Conservation (phyloP, 257 asterid genomes). For the Euphrasia confusa region DNA sequence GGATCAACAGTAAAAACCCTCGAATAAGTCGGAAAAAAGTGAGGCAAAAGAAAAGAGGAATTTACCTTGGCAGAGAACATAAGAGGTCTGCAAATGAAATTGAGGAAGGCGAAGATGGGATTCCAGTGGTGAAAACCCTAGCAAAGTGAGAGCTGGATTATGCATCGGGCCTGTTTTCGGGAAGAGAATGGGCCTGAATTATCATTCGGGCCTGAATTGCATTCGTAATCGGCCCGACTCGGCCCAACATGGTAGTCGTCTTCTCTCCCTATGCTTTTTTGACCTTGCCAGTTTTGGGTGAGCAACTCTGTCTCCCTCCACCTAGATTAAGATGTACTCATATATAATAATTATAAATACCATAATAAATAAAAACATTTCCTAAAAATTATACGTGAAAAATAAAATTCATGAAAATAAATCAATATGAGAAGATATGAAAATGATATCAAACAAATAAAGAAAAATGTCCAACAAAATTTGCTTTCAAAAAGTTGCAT, state of each 20-base stretch:
- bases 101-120: slow-evolving; percentile 2
- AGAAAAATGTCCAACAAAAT: no score
- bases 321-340: no score
- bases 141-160: slow-evolving; percentile 13
- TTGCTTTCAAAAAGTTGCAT: no score
- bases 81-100: slow-evolving; percentile 21
- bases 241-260: background rate
- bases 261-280: background rate
- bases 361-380: no score
- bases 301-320: no score
- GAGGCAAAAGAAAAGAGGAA: background rate
- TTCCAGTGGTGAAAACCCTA: slow-evolving; percentile 30
- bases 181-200: background rate
- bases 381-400: no score
- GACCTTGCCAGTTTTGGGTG: background rate
- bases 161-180: slow-evolving; percentile 29
- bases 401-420: no score
- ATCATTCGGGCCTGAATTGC: background rate
- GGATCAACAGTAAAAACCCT: background rate
- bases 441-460: no score
- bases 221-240: background rate
- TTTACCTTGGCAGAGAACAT: slow-evolving; percentile 24
- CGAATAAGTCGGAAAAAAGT: background rate
- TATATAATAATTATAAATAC: no score
- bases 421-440: no score